phyloP scores from a whole-genome alignment of 2,329 filamentous ascomycete genomes.

The Aureobasidium mangrovei region DNA sequence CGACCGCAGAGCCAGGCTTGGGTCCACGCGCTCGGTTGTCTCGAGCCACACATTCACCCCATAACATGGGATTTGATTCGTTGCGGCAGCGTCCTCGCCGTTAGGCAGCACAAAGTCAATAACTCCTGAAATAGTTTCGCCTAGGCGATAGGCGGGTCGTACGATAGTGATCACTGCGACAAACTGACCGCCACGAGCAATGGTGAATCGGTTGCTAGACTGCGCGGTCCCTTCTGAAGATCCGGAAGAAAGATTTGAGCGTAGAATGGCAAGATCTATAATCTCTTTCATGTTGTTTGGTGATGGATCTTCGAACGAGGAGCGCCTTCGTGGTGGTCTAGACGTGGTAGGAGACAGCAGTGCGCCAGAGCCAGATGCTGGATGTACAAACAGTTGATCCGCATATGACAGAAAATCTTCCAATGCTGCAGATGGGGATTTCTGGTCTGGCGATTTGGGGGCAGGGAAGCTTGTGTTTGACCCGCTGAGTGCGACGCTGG shows the following conservation, averaged over 20 bases:
- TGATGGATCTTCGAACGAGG: conserved; percentile 38
- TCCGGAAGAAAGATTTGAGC: conserved; percentile 52
- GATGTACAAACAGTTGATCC: conserved; percentile 59
- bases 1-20: conserved; percentile 71
- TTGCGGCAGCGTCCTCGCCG: background rate
- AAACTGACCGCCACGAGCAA: conserved; percentile 81
- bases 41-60: conserved; percentile 78
- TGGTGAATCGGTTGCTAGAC: conserved; percentile 89
- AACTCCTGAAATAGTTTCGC: conserved; percentile 74
- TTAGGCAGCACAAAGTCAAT: conserved; percentile 61
- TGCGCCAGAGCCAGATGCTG: conserved; percentile 46
- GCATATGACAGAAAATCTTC: conserved; percentile 69
- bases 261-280: conserved; percentile 83
- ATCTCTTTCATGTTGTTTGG: conserved; percentile 63
- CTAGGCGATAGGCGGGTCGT: conserved; percentile 78
- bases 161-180: conserved; percentile 86
- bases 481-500: conserved; percentile 27
- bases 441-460: conserved; percentile 22
- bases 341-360: conserved; percentile 63
- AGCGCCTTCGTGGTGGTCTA: conserved; percentile 24
- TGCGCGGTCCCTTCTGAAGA: conserved; percentile 32
- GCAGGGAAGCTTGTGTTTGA: conserved; percentile 15
- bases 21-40: conserved; percentile 74
- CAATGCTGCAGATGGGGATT: conserved; percentile 35
- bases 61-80: conserved; percentile 60